These are phyloP conservation scores for Hypocreales sp. DNA, from an alignment of 2,329 filamentous ascomycete genomes.

Conservation along the genomic window DNA sequence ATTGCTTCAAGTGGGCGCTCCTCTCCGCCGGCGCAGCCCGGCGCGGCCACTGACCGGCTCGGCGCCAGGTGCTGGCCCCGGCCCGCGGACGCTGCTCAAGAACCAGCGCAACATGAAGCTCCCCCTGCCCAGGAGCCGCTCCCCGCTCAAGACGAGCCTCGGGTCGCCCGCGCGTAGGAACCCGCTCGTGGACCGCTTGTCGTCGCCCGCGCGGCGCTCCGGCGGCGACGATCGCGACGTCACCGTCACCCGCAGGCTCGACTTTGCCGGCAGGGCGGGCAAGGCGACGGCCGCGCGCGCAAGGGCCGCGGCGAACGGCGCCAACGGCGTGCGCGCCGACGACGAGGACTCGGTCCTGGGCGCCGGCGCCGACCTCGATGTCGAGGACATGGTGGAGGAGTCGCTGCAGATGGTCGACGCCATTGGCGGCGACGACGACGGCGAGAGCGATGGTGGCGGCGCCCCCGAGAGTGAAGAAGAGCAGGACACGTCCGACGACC, in stretches of 20 bases:
- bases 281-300: conserved; percentile 2
- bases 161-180: conserved; percentile 46
- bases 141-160: conserved; percentile 48
- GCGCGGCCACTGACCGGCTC: conserved; percentile 1
- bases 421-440: conserved; percentile 8
- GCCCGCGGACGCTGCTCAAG: conserved; percentile 35
- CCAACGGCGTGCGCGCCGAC: conserved; percentile 14
- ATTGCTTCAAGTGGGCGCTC: conserved; percentile 29
- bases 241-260: conserved; percentile 36
- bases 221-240: conserved; percentile 15
- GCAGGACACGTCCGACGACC: conserved; percentile 10
- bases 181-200: conserved; percentile 37
- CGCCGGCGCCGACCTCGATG: conserved; percentile 13
- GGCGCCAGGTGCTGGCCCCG: conserved; percentile 32
- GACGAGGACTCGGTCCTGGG: conserved; percentile 7
- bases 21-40: neutral
- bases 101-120: conserved; percentile 32
- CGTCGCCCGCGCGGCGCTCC: conserved; percentile 30
- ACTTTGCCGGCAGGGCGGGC: conserved; percentile 25
- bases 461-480: conserved; percentile 5
- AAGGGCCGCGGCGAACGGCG: conserved; percentile 11
- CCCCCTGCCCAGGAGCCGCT: conserved; percentile 32
- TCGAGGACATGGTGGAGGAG: conserved; percentile 20
- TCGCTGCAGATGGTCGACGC: conserved; percentile 26
- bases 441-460: neutral